These are phyloP conservation scores for Barbatosphaeria neglecta DNA, from an alignment of 495 filamentous ascomycete genomes.

Conservation along the genomic window DNA sequence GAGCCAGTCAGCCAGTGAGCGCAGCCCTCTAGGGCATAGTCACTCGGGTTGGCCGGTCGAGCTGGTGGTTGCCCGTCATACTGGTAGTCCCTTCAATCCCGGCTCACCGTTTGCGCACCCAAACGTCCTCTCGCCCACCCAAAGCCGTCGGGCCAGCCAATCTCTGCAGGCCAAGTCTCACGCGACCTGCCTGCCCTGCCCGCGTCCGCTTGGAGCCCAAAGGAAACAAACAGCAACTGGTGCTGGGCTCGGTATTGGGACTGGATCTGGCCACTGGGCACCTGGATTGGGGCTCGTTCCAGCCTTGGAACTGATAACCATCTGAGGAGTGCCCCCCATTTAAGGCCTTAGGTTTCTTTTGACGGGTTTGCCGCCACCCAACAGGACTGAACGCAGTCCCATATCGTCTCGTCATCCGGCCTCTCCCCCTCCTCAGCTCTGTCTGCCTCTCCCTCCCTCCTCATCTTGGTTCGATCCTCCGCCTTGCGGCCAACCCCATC, in stretches of 20 bases:
- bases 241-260: no score
- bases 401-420: background rate
- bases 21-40: no score
- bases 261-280: no score
- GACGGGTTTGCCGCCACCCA: background rate
- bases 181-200: constrained; percentile 2
- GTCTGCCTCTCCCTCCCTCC: background rate
- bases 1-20: background rate
- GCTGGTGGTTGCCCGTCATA: background rate
- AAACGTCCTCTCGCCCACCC: background rate
- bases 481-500: background rate
- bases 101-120: background rate
- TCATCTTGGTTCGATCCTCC: background rate
- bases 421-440: background rate
- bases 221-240: background rate
- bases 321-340: background rate
- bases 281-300: no score
- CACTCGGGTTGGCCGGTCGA: no score
- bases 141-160: background rate
- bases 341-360: background rate
- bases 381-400: background rate
- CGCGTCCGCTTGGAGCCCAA: background rate
- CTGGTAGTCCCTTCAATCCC: background rate
- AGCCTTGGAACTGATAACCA: no score
- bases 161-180: constrained; percentile 4